A percentile compares a stretch with the other conserved stretches of the same genome.
These are phyloP conservation scores for Saraca asoca DNA, from an alignment of 331 rosid genomes.

Conservation along the genomic window DNA sequence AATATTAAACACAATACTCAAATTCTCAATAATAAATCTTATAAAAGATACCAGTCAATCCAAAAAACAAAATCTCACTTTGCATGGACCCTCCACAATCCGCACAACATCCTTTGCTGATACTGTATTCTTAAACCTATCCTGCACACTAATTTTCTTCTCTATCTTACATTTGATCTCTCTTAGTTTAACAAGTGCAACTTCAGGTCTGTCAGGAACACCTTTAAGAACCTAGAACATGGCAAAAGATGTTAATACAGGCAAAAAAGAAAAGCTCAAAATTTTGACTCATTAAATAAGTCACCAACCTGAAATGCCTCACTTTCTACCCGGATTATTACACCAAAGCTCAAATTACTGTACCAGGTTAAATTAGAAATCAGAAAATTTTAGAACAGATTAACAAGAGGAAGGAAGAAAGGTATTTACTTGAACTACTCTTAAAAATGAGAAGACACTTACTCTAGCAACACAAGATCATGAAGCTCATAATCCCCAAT, in stretches of 20 bases:
- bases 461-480: conserved; percentile 96
- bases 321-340: conserved; percentile 88
- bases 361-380: conserved; percentile 40
- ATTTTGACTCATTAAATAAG: not conserved
- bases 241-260: conserved; percentile 25
- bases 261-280: not conserved
- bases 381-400: conserved; percentile 21
- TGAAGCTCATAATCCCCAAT: conserved; percentile 96
- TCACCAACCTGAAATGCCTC: conserved; percentile 91
- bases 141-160: conserved; percentile 79
- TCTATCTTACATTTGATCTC: conserved; percentile 92
- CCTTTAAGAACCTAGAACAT: conserved; percentile 86
- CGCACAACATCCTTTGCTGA: conserved; percentile 85
- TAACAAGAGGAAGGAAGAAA: not conserved
- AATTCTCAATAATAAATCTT: conserved; percentile 19
- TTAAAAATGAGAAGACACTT: conserved; percentile 35
- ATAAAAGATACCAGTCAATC: conserved; percentile 28
- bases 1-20: not conserved
- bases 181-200: conserved; percentile 75
- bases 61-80: conserved; percentile 58
- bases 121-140: conserved; percentile 66
- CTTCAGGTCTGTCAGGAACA: conserved; percentile 89
- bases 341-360: conserved; percentile 93
- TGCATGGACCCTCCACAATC: conserved; percentile 85
- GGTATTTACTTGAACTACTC: conserved; percentile 1